Percentiles rank a stretch among this genome's conserved stretches.
These are phyloP conservation scores for Hypoxylon sp. DNA, from an alignment of 2,329 filamentous ascomycete species.

Conservation along the genomic window DNA sequence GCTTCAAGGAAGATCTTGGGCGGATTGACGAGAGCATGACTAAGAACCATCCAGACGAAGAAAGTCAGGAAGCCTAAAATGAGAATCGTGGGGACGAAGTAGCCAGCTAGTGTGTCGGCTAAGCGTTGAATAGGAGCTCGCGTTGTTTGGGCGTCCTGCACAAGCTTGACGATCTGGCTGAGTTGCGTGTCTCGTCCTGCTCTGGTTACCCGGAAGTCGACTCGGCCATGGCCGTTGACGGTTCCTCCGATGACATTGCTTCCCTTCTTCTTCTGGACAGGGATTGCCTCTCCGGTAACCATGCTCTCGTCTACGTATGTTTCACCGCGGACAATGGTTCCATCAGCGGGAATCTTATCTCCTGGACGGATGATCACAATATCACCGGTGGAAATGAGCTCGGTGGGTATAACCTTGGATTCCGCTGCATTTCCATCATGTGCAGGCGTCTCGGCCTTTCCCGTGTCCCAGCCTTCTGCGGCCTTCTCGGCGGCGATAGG, in stretches of 20 bases:
- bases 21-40: constrained; percentile 84
- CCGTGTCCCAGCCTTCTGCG: constrained; percentile 78
- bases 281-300: constrained; percentile 98
- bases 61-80: constrained; percentile 87
- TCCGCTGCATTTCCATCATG: constrained; percentile 74
- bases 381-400: constrained; percentile 93
- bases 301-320: constrained; percentile 97
- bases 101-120: constrained; percentile 90
- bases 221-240: constrained; percentile 90
- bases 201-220: constrained; percentile 92
- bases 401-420: constrained; percentile 89
- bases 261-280: constrained; percentile 88
- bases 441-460: constrained; percentile 60
- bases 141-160: constrained; percentile 95
- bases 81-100: constrained; percentile 93
- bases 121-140: constrained; percentile 94
- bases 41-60: constrained; percentile 92
- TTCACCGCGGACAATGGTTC: constrained; percentile 85
- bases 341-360: constrained; percentile 96
- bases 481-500: constrained; percentile 93
- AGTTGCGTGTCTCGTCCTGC: constrained; percentile 96
- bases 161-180: constrained; percentile 97
- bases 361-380: constrained; percentile 92
- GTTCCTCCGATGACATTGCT: constrained; percentile 89
- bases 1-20: constrained; percentile 87